A percentile compares a stretch with the other conserved stretches of the same genome.
phyloP scores from a whole-genome alignment of 257 asterid genomes.

The Fraxinus quadrangulata region DNA sequence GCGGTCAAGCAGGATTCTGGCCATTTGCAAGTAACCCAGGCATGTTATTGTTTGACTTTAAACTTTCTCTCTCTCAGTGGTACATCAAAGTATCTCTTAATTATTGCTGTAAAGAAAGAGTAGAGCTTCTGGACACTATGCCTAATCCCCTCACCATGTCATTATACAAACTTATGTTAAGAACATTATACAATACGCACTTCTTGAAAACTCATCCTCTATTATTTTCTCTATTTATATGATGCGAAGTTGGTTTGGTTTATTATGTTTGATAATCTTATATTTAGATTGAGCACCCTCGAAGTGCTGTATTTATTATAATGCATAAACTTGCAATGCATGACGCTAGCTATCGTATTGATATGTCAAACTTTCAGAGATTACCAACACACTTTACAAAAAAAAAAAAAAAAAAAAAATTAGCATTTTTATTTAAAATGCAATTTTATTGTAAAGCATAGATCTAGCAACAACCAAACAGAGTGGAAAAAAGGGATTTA shows the following conservation, averaged over 20 bases:
- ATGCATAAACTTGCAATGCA: neutral
- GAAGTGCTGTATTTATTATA: neutral
- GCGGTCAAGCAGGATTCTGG: slow-evolving; percentile 48
- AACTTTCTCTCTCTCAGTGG: neutral
- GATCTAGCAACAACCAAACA: neutral
- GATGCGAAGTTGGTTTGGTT: neutral
- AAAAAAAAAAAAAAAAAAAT: neutral
- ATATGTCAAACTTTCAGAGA: neutral
- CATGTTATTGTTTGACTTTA: slow-evolving; percentile 29
- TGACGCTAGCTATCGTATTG: neutral
- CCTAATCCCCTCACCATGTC: slow-evolving; percentile 6
- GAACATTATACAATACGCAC: neutral
- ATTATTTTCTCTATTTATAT: slow-evolving; percentile 10
- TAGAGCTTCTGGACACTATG: neutral
- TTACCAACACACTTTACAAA: neutral
- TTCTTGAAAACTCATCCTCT: slow-evolving; percentile 11
- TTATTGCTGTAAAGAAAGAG: neutral
- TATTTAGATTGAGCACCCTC: slow-evolving; percentile 18
- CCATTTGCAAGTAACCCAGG: slow-evolving; percentile 50
- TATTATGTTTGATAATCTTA: slow-evolving; percentile 12
- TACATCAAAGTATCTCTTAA: neutral
- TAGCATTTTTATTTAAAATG: neutral
- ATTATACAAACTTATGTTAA: neutral
- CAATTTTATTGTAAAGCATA: neutral
- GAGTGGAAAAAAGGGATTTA: neutral